These are phyloP conservation scores for Lasiodiplodia theobromae DNA, from an alignment of 2,329 filamentous ascomycete genomes.

Conservation along the genomic window DNA sequence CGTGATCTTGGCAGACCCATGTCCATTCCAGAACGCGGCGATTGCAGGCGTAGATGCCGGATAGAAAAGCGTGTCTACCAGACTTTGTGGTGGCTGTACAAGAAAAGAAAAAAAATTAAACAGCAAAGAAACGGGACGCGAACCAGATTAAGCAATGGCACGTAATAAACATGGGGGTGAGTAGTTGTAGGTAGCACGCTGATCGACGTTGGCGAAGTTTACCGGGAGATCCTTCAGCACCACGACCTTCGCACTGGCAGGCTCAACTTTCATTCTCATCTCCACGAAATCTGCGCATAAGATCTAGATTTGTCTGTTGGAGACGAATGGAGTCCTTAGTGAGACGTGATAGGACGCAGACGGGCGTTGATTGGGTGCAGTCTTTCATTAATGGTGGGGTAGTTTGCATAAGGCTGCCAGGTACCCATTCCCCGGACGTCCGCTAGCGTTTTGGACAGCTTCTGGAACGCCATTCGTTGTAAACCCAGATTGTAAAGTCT, in stretches of 20 bases:
- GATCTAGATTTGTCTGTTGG: not conserved
- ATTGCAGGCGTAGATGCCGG: not conserved
- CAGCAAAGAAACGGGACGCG: not conserved
- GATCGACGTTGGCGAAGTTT: slow-evolving; percentile 9
- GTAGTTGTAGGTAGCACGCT: not conserved
- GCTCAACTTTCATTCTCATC: not conserved
- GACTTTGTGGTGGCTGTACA: not conserved
- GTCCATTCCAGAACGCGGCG: not conserved
- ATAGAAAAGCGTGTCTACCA: not conserved
- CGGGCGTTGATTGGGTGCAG: not conserved
- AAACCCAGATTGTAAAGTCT: not conserved
- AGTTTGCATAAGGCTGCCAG: slow-evolving; percentile 1
- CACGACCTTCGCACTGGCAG: not conserved
- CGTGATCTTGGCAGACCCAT: not conserved
- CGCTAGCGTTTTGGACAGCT: slow-evolving; percentile 1
- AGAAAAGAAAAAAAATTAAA: not conserved
- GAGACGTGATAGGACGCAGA: not conserved
- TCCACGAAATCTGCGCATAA: not conserved
- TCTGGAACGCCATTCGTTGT: not conserved
- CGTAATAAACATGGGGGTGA: not conserved
- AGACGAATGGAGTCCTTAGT: not conserved
- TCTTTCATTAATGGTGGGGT: slow-evolving; percentile 12
- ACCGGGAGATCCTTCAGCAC: not conserved
- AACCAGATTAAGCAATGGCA: not conserved
- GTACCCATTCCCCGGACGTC: not conserved